Conservation (phyloP, 768 basidiomycete species). For the Galerina marginata region DNA sequence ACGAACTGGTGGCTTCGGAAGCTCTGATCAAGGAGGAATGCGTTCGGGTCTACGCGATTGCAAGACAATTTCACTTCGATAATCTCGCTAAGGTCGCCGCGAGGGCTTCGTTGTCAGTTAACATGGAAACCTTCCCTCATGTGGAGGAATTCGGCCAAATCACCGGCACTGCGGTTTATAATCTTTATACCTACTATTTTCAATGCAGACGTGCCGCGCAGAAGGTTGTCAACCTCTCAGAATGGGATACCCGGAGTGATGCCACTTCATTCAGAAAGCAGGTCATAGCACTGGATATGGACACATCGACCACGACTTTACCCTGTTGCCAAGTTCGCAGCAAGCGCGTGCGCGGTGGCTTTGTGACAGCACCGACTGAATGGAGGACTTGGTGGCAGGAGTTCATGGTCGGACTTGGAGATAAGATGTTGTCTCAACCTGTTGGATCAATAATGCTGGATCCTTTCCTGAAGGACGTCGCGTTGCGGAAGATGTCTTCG, state of each 20-base stretch:
- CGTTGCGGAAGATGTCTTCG: too few relatives aligned
- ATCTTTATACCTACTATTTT: background rate
- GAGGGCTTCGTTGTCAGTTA: background rate
- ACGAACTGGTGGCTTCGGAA: background rate
- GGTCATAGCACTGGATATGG: background rate
- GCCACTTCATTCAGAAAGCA: background rate
- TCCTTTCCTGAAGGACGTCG: too few relatives aligned
- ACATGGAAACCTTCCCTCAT: background rate
- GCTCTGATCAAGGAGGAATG: background rate
- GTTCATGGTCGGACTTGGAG: too few relatives aligned
- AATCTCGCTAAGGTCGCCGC: background rate
- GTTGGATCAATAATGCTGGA: too few relatives aligned
- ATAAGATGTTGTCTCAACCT: too few relatives aligned
- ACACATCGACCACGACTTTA: too few relatives aligned
- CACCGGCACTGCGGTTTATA: background rate
- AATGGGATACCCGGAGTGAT: background rate
- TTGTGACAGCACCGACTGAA: too few relatives aligned
- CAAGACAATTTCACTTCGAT: background rate
- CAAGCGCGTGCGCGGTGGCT: too few relatives aligned
- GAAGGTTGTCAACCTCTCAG: background rate
- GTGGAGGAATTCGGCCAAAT: background rate
- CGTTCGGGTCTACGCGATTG: background rate
- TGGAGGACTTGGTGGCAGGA: too few relatives aligned
- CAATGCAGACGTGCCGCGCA: background rate
- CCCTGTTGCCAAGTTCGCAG: too few relatives aligned